A percentile compares a stretch with the other conserved stretches of the same genome.
These are phyloP conservation scores for Urostyla sp. DNA, from an alignment of 73 alveolate genomes.

Conservation along the genomic window DNA sequence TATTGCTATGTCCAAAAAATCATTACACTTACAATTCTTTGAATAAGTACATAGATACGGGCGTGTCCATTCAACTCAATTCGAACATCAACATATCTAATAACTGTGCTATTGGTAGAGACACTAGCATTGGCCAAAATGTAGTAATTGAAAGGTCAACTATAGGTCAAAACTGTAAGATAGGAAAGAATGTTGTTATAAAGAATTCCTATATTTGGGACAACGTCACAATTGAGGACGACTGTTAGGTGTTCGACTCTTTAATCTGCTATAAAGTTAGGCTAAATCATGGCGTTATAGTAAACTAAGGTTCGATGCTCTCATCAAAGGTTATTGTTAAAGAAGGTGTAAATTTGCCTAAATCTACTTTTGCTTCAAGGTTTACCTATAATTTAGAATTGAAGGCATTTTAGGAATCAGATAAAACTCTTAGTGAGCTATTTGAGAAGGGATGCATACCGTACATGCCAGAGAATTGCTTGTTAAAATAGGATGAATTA, in stretches of 20 bases:
- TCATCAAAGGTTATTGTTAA: slow-evolving; percentile 28
- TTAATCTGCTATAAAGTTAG: slow-evolving; percentile 42
- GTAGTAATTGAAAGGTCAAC: slow-evolving; percentile 45
- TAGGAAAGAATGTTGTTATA: slow-evolving; percentile 57
- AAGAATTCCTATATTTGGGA: slow-evolving; percentile 49
- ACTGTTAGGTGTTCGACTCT: background rate
- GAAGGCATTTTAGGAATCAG: slow-evolving; percentile 13
- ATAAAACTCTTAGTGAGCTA: background rate
- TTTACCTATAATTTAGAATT: slow-evolving; percentile 26
- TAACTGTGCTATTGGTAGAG: slow-evolving; percentile 26
- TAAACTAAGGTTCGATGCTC: slow-evolving; percentile 27
- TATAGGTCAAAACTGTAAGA: slow-evolving; percentile 50
- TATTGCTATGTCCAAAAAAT: slow-evolving; percentile 48
- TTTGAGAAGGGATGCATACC: slow-evolving; percentile 36
- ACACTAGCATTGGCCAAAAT: slow-evolving; percentile 27
- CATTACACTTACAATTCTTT: slow-evolving; percentile 23
- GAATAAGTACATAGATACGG: slow-evolving; percentile 32
- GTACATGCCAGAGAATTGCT: slow-evolving; percentile 41
- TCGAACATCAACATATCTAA: slow-evolving; percentile 2
- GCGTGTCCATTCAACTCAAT: background rate
- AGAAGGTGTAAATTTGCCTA: slow-evolving; percentile 15
- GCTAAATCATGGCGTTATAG: background rate
- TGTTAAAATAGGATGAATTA: slow-evolving; percentile 11
- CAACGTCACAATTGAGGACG: slow-evolving; percentile 45
- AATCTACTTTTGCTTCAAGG: background rate